These are phyloP conservation scores for Sporothrix sp. DNA, from an alignment of 2,329 filamentous ascomycete genomes.

Conservation along the genomic window DNA sequence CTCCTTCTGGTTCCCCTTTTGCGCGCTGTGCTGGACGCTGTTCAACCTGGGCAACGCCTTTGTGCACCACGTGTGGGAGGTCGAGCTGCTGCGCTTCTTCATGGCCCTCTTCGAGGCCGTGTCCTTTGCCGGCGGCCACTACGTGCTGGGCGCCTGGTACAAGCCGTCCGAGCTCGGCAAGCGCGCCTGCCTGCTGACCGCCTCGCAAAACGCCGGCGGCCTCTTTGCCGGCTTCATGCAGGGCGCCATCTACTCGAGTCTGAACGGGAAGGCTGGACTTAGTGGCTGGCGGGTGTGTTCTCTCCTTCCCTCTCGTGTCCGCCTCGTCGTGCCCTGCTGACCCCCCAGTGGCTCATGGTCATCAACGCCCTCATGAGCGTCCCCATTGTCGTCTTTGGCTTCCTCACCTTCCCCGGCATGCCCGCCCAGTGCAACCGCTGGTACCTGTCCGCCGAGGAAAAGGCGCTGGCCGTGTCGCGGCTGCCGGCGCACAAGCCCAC, in stretches of 20 bases:
- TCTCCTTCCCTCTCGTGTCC: too few species aligned
- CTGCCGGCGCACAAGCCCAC: slow-evolving; percentile 21
- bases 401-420: slow-evolving; percentile 10
- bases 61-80: slow-evolving; percentile 3
- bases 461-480: slow-evolving; percentile 28
- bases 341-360: slow-evolving; percentile 15
- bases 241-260: slow-evolving; percentile 4
- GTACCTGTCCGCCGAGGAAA: slow-evolving; percentile 33
- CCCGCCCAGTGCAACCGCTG: slow-evolving; percentile 26
- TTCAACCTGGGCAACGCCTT: slow-evolving; percentile 3
- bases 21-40: slow-evolving; percentile 18
- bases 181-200: slow-evolving; percentile 20
- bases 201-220: neutral
- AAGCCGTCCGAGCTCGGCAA: slow-evolving; percentile 38
- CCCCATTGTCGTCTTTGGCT: slow-evolving; percentile 7
- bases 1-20: slow-evolving; percentile 13
- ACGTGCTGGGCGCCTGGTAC: slow-evolving; percentile 40
- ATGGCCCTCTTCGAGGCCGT: slow-evolving; percentile 33
- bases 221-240: slow-evolving; percentile 12
- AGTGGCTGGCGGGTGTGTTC: slow-evolving; percentile 14
- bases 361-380: slow-evolving; percentile 10
- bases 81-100: slow-evolving; percentile 24
- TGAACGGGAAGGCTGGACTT: slow-evolving; percentile 9
- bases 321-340: too few species aligned
- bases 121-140: slow-evolving; percentile 32